Evolutionary conservation across 768 basidiomycete species (phyloP).

Genomic region (Lactarius akahatsu): DNA sequence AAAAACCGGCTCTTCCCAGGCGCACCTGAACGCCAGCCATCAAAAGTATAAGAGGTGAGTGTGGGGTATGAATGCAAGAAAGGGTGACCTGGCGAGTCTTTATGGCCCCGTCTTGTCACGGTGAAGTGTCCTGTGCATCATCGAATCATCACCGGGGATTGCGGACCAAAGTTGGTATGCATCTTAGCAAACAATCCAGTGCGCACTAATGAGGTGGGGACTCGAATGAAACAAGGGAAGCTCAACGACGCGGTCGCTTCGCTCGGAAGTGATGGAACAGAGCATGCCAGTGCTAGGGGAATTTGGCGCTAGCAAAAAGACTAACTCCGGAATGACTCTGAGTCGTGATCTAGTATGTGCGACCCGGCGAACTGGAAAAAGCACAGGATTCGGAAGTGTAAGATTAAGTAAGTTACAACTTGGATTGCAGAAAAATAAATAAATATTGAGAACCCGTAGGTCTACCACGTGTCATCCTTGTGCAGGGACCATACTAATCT

Average conservation of each 20-base stretch:
- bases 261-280: neutral
- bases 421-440: neutral
- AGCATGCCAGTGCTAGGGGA: neutral
- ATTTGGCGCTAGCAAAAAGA: neutral
- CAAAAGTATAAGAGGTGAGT: neutral
- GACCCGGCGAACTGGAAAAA: neutral
- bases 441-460: conserved; percentile 43
- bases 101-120: neutral
- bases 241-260: neutral
- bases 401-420: no score
- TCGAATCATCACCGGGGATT: neutral
- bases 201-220: neutral
- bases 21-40: neutral
- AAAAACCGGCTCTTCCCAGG: neutral
- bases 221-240: neutral
- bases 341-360: neutral
- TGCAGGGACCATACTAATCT: no score
- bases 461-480: no score
- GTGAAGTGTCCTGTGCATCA: neutral
- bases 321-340: neutral
- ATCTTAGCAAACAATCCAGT: neutral
- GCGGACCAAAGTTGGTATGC: neutral
- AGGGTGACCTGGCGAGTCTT: neutral
- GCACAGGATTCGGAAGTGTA: neutral
- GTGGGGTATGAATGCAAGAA: neutral